Conservation (phyloP, 2,329 filamentous ascomycete genomes). For the Trichoderma lentiforme region DNA sequence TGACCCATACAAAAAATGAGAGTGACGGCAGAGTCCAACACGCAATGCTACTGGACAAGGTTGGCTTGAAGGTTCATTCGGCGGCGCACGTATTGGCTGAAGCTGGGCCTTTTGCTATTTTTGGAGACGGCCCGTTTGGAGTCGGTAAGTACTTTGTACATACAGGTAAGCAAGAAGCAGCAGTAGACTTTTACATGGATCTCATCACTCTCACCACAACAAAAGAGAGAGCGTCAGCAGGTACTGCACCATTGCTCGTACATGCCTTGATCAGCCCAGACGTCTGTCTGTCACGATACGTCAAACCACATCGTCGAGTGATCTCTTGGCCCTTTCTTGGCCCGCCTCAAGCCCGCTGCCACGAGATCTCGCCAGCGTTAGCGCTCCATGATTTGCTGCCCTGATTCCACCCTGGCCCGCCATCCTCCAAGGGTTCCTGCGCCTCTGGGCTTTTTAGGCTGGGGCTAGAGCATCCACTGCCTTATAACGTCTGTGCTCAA, state of each 20-base stretch:
- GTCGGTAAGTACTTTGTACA: not conserved
- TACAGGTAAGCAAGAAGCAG: not conserved
- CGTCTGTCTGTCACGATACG: not conserved
- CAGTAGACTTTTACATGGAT: not conserved
- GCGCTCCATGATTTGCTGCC: conserved; percentile 5
- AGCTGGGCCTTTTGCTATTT: conserved; percentile 1
- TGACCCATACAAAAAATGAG: not conserved
- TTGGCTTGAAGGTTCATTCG: not conserved
- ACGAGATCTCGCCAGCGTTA: not conserved
- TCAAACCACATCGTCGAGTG: not conserved
- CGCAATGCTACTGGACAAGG: not conserved
- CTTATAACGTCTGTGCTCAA: not conserved
- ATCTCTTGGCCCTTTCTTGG: not conserved
- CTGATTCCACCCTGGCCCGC: not conserved
- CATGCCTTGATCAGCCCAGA: not conserved
- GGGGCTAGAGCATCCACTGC: not conserved
- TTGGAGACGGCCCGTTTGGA: conserved; percentile 7
- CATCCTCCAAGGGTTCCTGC: conserved; percentile 4
- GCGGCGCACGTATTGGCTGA: conserved; percentile 1
- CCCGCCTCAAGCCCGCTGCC: not conserved
- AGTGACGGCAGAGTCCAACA: not conserved
- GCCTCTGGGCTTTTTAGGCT: not conserved
- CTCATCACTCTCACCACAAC: not conserved
- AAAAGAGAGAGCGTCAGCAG: not conserved
- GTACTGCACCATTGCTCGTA: not conserved